These are phyloP conservation scores for Chalara sp. DNA, from an alignment of 2,329 filamentous ascomycete genomes.

Conservation along the genomic window DNA sequence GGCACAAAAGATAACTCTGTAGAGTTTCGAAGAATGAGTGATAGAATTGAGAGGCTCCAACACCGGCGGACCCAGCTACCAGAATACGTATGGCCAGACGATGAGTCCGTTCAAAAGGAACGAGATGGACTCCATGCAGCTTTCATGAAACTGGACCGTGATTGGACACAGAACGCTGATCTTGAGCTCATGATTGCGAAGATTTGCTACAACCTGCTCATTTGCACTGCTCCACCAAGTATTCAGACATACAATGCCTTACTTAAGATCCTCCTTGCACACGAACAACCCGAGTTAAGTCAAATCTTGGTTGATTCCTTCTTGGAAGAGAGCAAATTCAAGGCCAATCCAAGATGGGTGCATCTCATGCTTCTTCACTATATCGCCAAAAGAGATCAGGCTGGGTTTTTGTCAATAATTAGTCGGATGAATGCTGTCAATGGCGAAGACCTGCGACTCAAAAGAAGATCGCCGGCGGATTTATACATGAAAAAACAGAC, in stretches of 20 bases:
- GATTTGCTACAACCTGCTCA: conserved; percentile 58
- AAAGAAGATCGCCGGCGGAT: conserved; percentile 6
- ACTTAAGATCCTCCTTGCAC: conserved; percentile 55
- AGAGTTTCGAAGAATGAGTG: conserved; percentile 13
- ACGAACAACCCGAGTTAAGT: conserved; percentile 42
- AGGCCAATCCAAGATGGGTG: conserved; percentile 17
- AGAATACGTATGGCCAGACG: conserved; percentile 12
- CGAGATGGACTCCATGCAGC: conserved; percentile 18
- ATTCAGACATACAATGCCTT: conserved; percentile 67
- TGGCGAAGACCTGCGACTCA: conserved; percentile 13
- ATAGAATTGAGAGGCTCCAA: conserved; percentile 12
- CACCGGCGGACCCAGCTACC: conserved; percentile 13
- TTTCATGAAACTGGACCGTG: conserved; percentile 11
- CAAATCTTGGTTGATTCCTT: conserved; percentile 47
- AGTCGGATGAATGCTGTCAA: conserved; percentile 20
- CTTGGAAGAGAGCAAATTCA: conserved; percentile 30
- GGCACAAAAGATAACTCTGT: background rate
- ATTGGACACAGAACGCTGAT: conserved; percentile 6
- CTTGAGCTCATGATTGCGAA: conserved; percentile 26
- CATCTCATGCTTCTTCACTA: conserved; percentile 26
- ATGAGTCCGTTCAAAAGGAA: conserved; percentile 8
- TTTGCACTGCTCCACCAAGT: conserved; percentile 53
- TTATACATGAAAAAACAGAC: no score
- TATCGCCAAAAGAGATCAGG: conserved; percentile 13
- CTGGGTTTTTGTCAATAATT: conserved; percentile 19